phyloP scores from a whole-genome alignment of 306 rosid genomes.

The Crotalaria pallida region DNA sequence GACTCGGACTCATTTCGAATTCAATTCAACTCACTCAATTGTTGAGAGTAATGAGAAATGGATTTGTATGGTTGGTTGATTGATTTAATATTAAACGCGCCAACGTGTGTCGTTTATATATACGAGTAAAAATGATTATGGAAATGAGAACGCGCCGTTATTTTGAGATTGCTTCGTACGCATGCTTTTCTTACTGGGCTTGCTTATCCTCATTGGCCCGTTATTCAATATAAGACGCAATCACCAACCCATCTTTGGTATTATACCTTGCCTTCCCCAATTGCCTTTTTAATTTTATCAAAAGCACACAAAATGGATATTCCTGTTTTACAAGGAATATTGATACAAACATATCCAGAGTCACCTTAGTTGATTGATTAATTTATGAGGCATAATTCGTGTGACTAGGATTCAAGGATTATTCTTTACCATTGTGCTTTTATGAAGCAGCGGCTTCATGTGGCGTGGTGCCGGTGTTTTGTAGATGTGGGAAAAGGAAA shows the following conservation, averaged over 20 bases:
- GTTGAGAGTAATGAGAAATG: background rate
- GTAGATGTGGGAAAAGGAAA: no score
- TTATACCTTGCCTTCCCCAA: constrained; percentile 17
- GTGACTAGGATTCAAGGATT: background rate
- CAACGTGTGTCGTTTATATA: background rate
- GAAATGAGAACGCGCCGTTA: no score
- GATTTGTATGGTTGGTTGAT: background rate
- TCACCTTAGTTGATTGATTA: no score
- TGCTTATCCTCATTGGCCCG: constrained; percentile 11
- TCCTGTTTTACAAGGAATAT: no score
- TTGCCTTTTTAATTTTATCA: background rate
- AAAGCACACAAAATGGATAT: no score
- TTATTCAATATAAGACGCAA: background rate
- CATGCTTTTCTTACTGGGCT: background rate
- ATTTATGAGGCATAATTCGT: no score
- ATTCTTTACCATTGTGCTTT: background rate
- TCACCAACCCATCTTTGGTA: constrained; percentile 5
- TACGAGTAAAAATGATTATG: background rate
- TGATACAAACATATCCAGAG: no score
- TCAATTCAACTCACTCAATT: constrained; percentile 40
- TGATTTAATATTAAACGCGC: constrained; percentile 17
- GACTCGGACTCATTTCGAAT: no score
- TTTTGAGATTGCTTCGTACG: background rate
- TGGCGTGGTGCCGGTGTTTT: background rate
- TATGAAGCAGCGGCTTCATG: background rate